Percentiles rank a stretch among this genome's conserved stretches.
phyloP scores from a whole-genome alignment of 805 yeast genomes.

The Saccharomycopsis babjevae region DNA sequence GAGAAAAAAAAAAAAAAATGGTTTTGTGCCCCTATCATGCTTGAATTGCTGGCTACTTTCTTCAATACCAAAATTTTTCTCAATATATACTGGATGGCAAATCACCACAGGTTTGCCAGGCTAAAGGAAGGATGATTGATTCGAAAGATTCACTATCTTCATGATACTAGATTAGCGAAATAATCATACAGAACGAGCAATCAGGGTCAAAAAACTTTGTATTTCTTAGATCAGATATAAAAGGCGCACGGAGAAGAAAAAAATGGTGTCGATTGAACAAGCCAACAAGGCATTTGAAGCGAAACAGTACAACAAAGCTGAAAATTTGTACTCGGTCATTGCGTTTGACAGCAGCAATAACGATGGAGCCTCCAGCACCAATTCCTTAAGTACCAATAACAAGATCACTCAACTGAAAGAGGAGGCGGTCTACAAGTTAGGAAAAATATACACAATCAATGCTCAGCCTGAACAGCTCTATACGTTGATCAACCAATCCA shows the following conservation, averaged over 20 bases:
- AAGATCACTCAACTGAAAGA: constrained; percentile 48
- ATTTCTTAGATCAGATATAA: neutral
- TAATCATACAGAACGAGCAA: too few species aligned
- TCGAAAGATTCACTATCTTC: too few species aligned
- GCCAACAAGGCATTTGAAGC: constrained; percentile 51
- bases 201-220: too few species aligned
- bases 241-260: neutral
- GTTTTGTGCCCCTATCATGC: neutral
- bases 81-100: neutral
- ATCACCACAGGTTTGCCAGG: neutral
- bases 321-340: constrained; percentile 43
- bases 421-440: constrained; percentile 63
- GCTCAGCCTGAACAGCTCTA: constrained; percentile 42
- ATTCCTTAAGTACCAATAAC: constrained; percentile 24
- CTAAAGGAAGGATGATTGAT: too few species aligned
- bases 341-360: constrained; percentile 27
- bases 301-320: constrained; percentile 48
- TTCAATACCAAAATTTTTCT: neutral
- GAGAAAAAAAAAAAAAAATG: neutral
- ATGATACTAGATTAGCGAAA: too few species aligned
- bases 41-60: neutral
- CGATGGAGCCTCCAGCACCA: neutral
- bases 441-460: constrained; percentile 50
- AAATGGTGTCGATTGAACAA: constrained; percentile 31
- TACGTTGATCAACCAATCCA: constrained; percentile 54